Base-by-base conservation (phyloP, 768 basidiomycete species). In the Wakefieldia striispora region DNA sequence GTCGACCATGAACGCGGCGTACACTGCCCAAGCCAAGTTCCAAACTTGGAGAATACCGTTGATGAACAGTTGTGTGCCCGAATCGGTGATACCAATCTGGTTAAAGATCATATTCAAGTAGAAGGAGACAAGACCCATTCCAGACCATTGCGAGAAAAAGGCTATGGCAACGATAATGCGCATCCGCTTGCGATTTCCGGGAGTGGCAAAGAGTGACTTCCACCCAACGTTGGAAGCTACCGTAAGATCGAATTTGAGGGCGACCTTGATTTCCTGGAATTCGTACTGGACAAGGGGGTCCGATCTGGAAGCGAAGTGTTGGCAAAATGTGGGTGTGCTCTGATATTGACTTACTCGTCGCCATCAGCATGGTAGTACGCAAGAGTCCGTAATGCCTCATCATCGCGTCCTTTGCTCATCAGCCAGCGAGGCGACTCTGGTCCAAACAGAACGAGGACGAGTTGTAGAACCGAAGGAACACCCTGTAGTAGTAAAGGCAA, bases 371-470 rank as follows among this genome's bases (percentile, higher is more conserved):
- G 91, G 65, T 92, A 91, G 65, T 88, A 84, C 1, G 89, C 88
- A 19, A 95, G 75, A 16, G 76, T 77, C n/a, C 73, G 61, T 38
- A 87, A 69, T 3, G 91, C 93, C 62, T 88, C 72, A 1, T 72
- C 78, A 12, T 88, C 79, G 47, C 77, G 78, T 20, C 90, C 90
- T 66, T 87, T 88, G 69, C 74, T 81, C 61, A 93, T 64, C 55
- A 93, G 71, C 79, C 78, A 95, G 77, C 91, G 83, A 40, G 93
- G 93, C 1, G 86, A 88, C 67, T 95, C 92, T 31, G 91, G 91
- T 10, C 73, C 75, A 67, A 88, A 83, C 65, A 76, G 81, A 56
- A 93, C 70, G 34, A 93, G 65, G 55, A 56, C 44, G 47, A 93
- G 63, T 64, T 92, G 88, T 41, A 85, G 47, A 50, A 86, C 49